Evolutionary conservation across 2,329 filamentous ascomycete genomes (phyloP), one percentile per base, ranked within the genome.

Genomic region (Colletotrichum spinosum): DNA sequence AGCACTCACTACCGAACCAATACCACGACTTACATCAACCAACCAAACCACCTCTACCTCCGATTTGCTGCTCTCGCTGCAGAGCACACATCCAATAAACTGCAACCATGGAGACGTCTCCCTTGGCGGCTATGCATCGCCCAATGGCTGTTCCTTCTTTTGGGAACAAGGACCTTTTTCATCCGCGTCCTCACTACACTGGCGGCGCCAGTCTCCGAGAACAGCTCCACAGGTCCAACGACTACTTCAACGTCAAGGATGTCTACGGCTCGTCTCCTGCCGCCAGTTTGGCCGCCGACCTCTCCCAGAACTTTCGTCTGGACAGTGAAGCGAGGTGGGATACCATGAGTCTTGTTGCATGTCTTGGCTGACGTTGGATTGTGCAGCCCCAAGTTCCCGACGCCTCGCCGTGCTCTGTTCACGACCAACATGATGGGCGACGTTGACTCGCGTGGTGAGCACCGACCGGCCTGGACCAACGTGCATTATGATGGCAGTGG

Each of bases 221-320:
- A 84, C 86, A 90, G 78, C 79, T 89, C 75, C 80, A 87, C 70
- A 83, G 85, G 68, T 80, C 84, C 49, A 82, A 81, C 45, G 94
- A 97, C 78, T 97, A 96, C 82, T 97, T 98, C 82, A 90, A 86
- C 72, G 79, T 92, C 72, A 94, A 92, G 75, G 86, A 91, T 56
- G 83, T 93, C 73, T 88, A 89, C 70, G 93, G 93, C 53, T 97
- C 94, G 17, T 99, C 96, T 61, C 96, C 96, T 6, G 94, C 94
- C 41, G 90, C 93, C 56, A 97, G 93, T 74, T 83, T 99, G 71
- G 95, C 94, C 46, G 94, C 94, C 68, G 96, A 99, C 80, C 86
- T 98, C 72, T 97, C 94, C 64, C 94, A 97, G 76, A 99, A 98
- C 83, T 97, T 98, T 77, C 92, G 95, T 76, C 92, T 98, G 77